Evolutionary conservation across 768 basidiomycete genomes (phyloP), one percentile per base, ranked within the genome.

Genomic region (Artomyces pyxidatus): DNA sequence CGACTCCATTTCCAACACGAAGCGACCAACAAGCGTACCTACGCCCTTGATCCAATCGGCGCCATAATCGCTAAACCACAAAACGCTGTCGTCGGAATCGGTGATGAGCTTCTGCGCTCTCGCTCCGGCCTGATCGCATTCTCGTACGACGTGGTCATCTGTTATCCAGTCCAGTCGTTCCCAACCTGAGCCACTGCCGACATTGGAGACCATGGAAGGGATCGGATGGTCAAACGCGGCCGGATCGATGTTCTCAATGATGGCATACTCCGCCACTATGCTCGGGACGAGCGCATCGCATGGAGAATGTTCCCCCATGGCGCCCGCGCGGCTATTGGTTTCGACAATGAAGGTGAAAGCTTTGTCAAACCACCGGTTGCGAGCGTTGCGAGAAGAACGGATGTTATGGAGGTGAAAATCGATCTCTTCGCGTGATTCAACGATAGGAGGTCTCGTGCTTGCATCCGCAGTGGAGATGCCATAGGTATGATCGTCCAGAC

Each of bases 321-420:
- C 85, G 32, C 91, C 88, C 6, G 89, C 88, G 30, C 88, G 81
- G 2, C 84, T 83, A 47, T 85, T 87, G 1, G 83, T 78, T 62
- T 98, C 94, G 30, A 97, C 82, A 42, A 89, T 76, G 47, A 96
- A 68, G 4, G 83, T 83, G 32, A 86, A 76, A 2, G 84, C 74
- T 65, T 96, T 98, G 70, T 98, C 94, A 63, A 82, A 88, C 77
- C 90, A 96, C 28, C 95, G 73, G 58, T 96, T 96, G 37, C 76
- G 70, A 5, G 81, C 76, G 50, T 78, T 80, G 49, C 72, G 58
- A 2, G 83, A 82, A 0, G 80, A 77, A 19, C 88, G 82, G 43
- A 83, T 75, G 48, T 84, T 78, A 53, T 80, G 79, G 16, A 94
- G 72, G 59, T 94, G 92, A 2, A 84, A 76, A 58, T 88, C 81